Evolutionary conservation across 192 early-diverging fungal species (phyloP).

Genomic region (Coemansia umbellata): DNA sequence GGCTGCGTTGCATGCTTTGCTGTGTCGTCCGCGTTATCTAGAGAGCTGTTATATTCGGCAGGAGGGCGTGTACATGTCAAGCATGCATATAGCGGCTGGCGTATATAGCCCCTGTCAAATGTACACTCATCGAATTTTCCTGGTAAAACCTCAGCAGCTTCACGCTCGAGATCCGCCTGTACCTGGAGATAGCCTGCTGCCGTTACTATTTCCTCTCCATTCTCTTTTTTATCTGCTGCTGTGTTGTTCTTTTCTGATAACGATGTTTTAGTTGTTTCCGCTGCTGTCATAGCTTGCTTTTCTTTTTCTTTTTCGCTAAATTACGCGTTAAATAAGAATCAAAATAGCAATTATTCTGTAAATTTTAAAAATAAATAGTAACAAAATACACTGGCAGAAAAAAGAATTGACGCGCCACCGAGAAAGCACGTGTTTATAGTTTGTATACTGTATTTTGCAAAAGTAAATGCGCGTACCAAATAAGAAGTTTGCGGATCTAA

Average conservation of each 20-base stretch:
- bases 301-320: neutral
- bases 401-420: no score
- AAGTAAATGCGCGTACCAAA: no score
- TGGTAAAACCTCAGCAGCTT: constrained; percentile 55
- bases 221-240: neutral
- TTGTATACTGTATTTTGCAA: no score
- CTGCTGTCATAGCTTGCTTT: neutral
- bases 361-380: no score
- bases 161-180: constrained; percentile 47
- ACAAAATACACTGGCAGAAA: no score
- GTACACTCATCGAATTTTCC: constrained; percentile 75
- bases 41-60: constrained; percentile 6
- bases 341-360: no score
- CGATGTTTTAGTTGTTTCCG: neutral
- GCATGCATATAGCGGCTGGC: constrained; percentile 80
- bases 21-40: neutral
- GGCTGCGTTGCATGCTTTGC: constrained; percentile 5
- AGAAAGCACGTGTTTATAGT: no score
- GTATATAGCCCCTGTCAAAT: constrained; percentile 67
- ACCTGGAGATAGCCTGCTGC: constrained; percentile 24
- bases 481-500: no score
- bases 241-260: neutral
- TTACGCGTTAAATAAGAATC: no score
- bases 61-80: constrained; percentile 62
- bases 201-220: constrained; percentile 19